Evolutionary conservation across 2,329 filamentous ascomycete genomes (phyloP).

Genomic region (Capronia coronata): DNA sequence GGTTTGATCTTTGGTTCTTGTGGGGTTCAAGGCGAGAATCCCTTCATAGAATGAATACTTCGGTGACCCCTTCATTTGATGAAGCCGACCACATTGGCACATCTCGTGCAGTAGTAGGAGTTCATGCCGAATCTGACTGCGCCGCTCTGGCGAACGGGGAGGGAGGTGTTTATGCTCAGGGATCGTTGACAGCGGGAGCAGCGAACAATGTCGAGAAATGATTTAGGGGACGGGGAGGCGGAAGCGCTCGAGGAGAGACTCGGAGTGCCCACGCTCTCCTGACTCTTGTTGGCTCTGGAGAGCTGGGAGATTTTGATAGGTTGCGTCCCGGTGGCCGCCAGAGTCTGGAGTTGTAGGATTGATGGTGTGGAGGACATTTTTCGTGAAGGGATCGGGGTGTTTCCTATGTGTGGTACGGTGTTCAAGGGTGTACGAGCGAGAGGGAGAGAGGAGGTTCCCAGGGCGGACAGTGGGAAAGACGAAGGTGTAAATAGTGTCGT

Average conservation of each 20-base stretch:
- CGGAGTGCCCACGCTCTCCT: conserved; percentile 25
- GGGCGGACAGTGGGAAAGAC: neutral
- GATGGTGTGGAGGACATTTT: conserved; percentile 23
- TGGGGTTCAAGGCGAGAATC: neutral
- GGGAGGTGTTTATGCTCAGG: conserved; percentile 36
- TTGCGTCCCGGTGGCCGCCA: conserved; percentile 17
- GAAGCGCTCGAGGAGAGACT: conserved; percentile 23
- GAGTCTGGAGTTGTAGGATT: conserved; percentile 23
- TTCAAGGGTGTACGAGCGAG: neutral
- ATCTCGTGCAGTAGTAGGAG: conserved; percentile 41
- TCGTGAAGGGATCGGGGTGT: neutral
- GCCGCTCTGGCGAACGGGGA: conserved; percentile 31
- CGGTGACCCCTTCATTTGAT: conserved; percentile 26
- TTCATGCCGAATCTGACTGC: conserved; percentile 45
- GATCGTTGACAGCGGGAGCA: conserved; percentile 46
- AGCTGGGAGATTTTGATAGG: conserved; percentile 4
- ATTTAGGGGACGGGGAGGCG: conserved; percentile 21
- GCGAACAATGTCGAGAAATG: conserved; percentile 39
- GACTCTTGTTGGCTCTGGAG: conserved; percentile 17
- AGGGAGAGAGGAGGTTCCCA: neutral
- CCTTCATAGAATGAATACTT: neutral
- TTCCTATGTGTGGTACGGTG: neutral
- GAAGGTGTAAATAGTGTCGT: neutral
- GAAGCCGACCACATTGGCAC: conserved; percentile 27
- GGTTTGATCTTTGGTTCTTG: neutral